Conservation (phyloP, 192 early-diverging fungal species). For the Gonapodya prolifera region DNA sequence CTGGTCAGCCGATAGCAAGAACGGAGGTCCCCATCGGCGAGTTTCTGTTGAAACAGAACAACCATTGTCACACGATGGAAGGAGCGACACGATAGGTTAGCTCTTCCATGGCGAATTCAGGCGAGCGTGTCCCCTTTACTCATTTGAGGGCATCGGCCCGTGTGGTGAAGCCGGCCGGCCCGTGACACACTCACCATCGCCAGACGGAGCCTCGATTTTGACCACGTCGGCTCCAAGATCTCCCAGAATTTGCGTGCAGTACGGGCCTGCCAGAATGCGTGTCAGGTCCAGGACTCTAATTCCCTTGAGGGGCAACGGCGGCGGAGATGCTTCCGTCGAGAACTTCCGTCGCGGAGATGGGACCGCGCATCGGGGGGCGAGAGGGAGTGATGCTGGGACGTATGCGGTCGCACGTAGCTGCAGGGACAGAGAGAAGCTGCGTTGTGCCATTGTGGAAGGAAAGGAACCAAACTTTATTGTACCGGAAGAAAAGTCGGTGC, state of each 20-base stretch:
- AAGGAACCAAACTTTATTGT: too few relatives aligned
- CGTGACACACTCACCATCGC: constrained; percentile 42
- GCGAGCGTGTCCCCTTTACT: background rate
- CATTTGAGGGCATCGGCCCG: background rate
- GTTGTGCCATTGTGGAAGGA: too few relatives aligned
- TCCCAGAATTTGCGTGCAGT: constrained; percentile 25
- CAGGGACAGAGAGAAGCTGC: too few relatives aligned
- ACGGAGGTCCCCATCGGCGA: constrained; percentile 70
- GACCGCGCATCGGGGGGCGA: too few relatives aligned
- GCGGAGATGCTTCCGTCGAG: background rate
- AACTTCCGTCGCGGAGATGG: too few relatives aligned
- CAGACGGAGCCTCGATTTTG: constrained; percentile 72
- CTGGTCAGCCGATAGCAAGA: constrained; percentile 15
- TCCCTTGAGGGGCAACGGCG: constrained; percentile 33
- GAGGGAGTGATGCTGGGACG: too few relatives aligned
- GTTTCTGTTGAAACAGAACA: too few relatives aligned
- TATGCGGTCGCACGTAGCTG: too few relatives aligned
- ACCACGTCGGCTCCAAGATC: constrained; percentile 64
- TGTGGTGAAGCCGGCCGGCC: too few relatives aligned
- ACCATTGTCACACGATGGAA: too few relatives aligned
- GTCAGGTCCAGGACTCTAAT: constrained; percentile 61
- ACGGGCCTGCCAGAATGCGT: constrained; percentile 45
- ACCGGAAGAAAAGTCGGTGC: too few relatives aligned
- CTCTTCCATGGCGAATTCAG: constrained; percentile 24
- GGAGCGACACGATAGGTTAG: too few relatives aligned